Percentiles rank a stretch among this genome's conserved stretches.
Evolutionary conservation across 1,284 basidiomycete species (phyloP).

Genomic region (Cutaneotrichosporon dermatis): DNA sequence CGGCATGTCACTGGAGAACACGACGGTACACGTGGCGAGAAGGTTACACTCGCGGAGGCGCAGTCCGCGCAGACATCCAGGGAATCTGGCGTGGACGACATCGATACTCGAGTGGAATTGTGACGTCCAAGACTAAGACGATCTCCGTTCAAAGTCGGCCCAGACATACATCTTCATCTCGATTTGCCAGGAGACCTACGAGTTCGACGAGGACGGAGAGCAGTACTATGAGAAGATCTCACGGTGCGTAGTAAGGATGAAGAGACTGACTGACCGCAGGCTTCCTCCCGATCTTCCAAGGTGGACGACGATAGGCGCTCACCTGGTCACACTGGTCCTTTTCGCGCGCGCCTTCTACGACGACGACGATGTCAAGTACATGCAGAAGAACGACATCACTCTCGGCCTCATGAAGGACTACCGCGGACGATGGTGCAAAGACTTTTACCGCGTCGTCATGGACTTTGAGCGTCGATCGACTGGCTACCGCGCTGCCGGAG

Average conservation of each 20-base stretch:
- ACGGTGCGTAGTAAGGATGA: constrained; percentile 50
- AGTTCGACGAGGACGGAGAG: constrained; percentile 94
- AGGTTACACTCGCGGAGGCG: constrained; percentile 53
- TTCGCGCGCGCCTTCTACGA: constrained; percentile 94
- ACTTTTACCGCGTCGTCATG: constrained; percentile 91
- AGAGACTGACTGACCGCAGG: constrained; percentile 30
- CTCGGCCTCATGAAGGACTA: constrained; percentile 69
- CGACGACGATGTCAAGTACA: constrained; percentile 68
- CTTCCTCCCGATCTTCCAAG: constrained; percentile 84
- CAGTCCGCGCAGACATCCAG: constrained; percentile 72
- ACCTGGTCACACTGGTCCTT: constrained; percentile 89
- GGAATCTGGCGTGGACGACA: constrained; percentile 55
- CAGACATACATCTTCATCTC: constrained; percentile 86
- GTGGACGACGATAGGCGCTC: constrained; percentile 78
- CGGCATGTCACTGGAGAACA: constrained; percentile 60
- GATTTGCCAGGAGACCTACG: constrained; percentile 92
- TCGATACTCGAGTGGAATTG: constrained; percentile 69
- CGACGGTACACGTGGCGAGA: constrained; percentile 61
- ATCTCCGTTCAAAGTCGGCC: constrained; percentile 86
- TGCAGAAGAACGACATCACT: constrained; percentile 41
- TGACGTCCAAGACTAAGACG: constrained; percentile 77
- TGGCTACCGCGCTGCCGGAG: constrained; percentile 79
- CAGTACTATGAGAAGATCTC: constrained; percentile 94
- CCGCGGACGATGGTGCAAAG: constrained; percentile 79
- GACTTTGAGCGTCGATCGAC: constrained; percentile 84